These are phyloP conservation scores for Chlorella sp. DNA, from an alignment of 139 green algal species.

Conservation along the genomic window DNA sequence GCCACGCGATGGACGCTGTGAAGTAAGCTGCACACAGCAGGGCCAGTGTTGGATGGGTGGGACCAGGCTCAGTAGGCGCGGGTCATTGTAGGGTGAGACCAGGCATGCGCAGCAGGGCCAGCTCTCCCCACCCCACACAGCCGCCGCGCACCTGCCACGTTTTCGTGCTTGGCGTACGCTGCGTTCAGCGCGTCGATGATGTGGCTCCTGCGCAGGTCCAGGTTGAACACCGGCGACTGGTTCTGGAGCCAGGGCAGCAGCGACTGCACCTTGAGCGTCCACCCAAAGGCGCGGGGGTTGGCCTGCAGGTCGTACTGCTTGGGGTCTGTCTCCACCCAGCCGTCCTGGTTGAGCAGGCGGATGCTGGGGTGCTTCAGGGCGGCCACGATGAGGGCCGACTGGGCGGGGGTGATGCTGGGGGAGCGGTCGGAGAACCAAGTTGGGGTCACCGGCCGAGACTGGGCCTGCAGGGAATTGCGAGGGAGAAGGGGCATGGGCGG, in stretches of 20 bases:
- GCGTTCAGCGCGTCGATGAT: background rate
- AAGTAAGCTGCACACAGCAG: background rate
- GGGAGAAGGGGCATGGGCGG: background rate
- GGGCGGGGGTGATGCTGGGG: background rate
- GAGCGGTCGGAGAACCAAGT: conserved; percentile 3
- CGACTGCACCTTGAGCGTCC: background rate
- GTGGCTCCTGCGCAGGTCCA: background rate
- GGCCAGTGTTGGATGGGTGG: background rate
- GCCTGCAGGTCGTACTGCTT: background rate
- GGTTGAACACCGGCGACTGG: background rate
- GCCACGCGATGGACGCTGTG: conserved; percentile 1
- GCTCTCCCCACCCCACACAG: background rate
- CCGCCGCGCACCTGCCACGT: background rate
- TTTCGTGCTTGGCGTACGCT: background rate
- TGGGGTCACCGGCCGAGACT: background rate
- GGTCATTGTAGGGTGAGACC: background rate
- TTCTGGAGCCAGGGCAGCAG: conserved; percentile 8
- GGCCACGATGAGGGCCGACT: background rate
- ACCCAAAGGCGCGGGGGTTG: background rate
- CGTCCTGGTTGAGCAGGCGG: background rate
- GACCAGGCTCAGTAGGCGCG: background rate
- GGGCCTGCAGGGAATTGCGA: background rate
- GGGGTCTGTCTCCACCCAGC: conserved; percentile 2
- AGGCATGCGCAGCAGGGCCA: background rate
- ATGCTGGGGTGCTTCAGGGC: background rate